Evolutionary conservation across 805 yeast species (phyloP).

Genomic region (Sungouiozyma intestinalis): DNA sequence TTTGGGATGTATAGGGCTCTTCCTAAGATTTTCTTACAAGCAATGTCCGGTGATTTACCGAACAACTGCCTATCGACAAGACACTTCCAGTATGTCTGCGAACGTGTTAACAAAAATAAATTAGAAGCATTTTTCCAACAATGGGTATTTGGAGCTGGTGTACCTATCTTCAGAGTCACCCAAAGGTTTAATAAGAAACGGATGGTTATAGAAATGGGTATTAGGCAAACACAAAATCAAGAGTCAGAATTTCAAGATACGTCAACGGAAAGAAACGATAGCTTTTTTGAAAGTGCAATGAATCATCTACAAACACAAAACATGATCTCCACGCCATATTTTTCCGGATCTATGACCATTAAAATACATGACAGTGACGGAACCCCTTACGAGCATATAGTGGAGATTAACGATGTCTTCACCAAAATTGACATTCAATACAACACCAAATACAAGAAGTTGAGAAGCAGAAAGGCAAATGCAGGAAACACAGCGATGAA

Average conservation of each 20-base stretch:
- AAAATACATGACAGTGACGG: slow-evolving; percentile 98
- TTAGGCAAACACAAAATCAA: slow-evolving; percentile 75
- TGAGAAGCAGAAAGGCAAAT: slow-evolving; percentile 46
- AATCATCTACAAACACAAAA: slow-evolving; percentile 15
- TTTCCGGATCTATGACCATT: slow-evolving; percentile 93
- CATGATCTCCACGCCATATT: slow-evolving; percentile 31
- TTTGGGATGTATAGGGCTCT: slow-evolving; percentile 86
- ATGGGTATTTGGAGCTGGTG: slow-evolving; percentile 87
- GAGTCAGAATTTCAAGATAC: slow-evolving; percentile 31
- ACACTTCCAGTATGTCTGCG: slow-evolving; percentile 91
- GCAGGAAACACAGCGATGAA: slow-evolving; percentile 29
- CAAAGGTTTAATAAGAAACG: slow-evolving; percentile 91
- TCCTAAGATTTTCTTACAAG: slow-evolving; percentile 84
- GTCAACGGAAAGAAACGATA: slow-evolving; percentile 19
- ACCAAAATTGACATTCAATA: slow-evolving; percentile 90
- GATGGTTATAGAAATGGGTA: slow-evolving; percentile 88
- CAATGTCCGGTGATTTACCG: slow-evolving; percentile 86
- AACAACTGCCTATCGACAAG: slow-evolving; percentile 67
- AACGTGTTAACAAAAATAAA: slow-evolving; percentile 80
- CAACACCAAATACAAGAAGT: slow-evolving; percentile 82
- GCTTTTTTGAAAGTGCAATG: slow-evolving; percentile 23
- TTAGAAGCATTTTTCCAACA: slow-evolving; percentile 79
- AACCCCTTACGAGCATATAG: slow-evolving; percentile 96
- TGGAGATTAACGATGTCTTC: slow-evolving; percentile 73
- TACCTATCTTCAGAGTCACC: slow-evolving; percentile 78